Percentiles rank a stretch among this genome's conserved stretches.
Conservation (phyloP, 2,329 filamentous ascomycete genomes). For the Nakataea oryzae region DNA sequence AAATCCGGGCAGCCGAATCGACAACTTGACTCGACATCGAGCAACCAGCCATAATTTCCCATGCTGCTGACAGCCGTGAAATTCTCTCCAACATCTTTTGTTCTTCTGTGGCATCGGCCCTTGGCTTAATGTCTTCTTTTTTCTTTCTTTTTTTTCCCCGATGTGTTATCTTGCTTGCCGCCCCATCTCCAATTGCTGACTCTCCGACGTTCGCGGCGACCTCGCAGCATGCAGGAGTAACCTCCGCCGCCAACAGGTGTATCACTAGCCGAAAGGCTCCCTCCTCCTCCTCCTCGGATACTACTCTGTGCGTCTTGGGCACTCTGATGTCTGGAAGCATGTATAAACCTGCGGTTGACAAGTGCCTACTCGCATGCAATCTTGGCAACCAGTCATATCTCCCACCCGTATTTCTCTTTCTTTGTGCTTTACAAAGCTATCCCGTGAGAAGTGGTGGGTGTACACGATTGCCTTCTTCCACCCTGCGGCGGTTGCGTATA, state of each 20-base stretch:
- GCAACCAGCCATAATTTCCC: background rate
- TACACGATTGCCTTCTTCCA: background rate
- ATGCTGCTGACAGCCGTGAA: background rate
- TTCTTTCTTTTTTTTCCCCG: background rate
- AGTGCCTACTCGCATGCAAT: too few species aligned
- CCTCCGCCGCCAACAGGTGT: background rate
- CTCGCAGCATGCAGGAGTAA: background rate
- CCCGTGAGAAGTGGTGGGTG: background rate
- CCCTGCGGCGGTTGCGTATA: background rate
- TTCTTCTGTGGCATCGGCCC: too few species aligned
- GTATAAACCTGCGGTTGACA: too few species aligned
- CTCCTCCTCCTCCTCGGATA: background rate
- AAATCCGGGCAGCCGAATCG: constrained; percentile 10
- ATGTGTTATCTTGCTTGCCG: too few species aligned
- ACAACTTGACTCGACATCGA: constrained; percentile 15
- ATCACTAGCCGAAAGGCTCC: background rate
- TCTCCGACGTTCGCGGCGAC: background rate
- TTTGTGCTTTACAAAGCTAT: background rate
- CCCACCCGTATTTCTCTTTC: background rate
- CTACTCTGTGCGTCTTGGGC: background rate
- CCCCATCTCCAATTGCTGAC: too few species aligned
- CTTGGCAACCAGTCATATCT: too few species aligned
- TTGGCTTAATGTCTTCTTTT: background rate
- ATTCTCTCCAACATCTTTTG: background rate
- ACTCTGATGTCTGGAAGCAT: too few species aligned